Evolutionary conservation across 1,284 basidiomycete species (phyloP), one percentile per base, ranked within the genome.

Genomic region (Boletus mariae): DNA sequence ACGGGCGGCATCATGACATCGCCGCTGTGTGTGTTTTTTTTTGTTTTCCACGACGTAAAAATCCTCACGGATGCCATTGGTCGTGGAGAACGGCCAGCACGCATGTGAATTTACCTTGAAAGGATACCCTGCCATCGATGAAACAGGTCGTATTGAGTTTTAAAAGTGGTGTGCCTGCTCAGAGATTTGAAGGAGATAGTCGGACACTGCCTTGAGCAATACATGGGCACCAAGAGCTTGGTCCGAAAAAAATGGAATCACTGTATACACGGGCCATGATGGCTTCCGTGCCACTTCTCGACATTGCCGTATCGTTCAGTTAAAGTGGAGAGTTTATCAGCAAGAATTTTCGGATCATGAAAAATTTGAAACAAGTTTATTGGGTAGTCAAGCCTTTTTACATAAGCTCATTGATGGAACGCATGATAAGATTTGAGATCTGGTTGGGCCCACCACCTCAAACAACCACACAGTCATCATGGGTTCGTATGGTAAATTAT

Each of bases 321-420:
- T 5, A 9, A 8, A 26, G 25, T 38, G 3, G 46, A 26, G n/a
- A 47, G n/a, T 23, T 28, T 28, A 28, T 23, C 32, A 46, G 29
- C 11, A 32, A 13, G 11, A 7, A 37, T 34, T 17, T 31, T 31
- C 61, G 65, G 65, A 59, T 56, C 59, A 65, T 62, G 51, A 64
- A 64, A 51, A 49, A 49, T 38, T 61, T 66, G 65, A 64, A 64
- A 64, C 62, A 62, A 53, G 63, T 45, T 63, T 56, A 63, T 65
- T 65, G 53, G 46, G 52, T 47, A 20, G 20, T 20, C 38, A 47
- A 4, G 35, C 12, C 4, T 41, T 38, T n/a, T 62, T 65, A 64
- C 62, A 20, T 64, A 64, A 66, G 43, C 50, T 29, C 5, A 12
- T 49, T 37, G 23, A 20, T 38, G 37, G 17, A 48, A 44, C 42